Evolutionary conservation across 441 rosid species (phyloP).

Genomic region (Erysimum cheiri): DNA sequence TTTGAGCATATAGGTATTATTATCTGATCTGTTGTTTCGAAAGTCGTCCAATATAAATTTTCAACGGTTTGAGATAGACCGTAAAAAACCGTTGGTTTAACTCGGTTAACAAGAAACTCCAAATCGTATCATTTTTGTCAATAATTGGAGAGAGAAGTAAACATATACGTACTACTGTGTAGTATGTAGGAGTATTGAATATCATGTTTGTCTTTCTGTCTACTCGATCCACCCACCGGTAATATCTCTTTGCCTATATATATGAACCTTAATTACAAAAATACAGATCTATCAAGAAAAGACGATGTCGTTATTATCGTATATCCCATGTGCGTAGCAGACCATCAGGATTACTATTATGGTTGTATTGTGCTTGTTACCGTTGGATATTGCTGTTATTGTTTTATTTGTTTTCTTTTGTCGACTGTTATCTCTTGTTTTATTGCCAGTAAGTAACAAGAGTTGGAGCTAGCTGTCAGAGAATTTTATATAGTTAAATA

Average conservation of each 20-base stretch:
- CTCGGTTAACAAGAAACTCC: background rate
- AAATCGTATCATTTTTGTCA: background rate
- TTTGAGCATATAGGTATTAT: no score
- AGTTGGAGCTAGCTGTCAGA: slow-evolving; percentile 38
- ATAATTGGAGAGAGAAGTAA: slow-evolving; percentile 24
- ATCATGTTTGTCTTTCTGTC: slow-evolving; percentile 30
- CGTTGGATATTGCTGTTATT: slow-evolving; percentile 27
- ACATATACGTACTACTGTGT: background rate
- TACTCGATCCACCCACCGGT: slow-evolving; percentile 29
- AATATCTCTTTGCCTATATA: background rate
- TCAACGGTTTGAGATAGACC: background rate
- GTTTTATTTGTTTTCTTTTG: background rate
- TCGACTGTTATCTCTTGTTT: background rate
- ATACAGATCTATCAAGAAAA: slow-evolving; percentile 24
- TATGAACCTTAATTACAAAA: slow-evolving; percentile 12
- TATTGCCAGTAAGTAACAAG: background rate
- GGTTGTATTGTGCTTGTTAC: slow-evolving; percentile 10
- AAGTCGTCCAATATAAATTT: background rate
- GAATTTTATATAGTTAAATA: background rate
- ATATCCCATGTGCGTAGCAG: slow-evolving; percentile 30
- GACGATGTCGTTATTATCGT: slow-evolving; percentile 34
- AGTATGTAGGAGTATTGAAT: background rate
- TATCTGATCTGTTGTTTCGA: no score
- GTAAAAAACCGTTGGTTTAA: background rate
- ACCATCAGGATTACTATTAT: background rate